phyloP scores from a whole-genome alignment of 1,284 basidiomycete genomes.

The Farysia itapuensis region DNA sequence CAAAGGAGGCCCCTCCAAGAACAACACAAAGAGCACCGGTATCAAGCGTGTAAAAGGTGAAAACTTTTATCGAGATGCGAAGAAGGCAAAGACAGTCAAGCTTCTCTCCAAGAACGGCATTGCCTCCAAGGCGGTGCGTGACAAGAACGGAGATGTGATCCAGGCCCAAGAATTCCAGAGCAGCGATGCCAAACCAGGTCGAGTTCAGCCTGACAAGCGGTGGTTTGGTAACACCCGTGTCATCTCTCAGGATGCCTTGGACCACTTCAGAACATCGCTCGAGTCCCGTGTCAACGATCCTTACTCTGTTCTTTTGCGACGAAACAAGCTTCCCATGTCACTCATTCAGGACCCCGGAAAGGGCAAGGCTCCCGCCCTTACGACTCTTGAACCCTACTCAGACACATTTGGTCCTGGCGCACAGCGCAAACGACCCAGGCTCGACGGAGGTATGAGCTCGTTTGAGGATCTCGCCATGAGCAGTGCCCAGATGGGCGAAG shows the following conservation, averaged over 20 bases:
- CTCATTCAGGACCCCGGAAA: conserved; percentile 53
- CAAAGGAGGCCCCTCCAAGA: conserved; percentile 44
- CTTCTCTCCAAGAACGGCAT: conserved; percentile 53
- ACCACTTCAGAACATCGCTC: conserved; percentile 62
- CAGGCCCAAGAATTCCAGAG: conserved; percentile 56
- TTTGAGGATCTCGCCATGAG: conserved; percentile 55
- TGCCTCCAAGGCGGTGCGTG: conserved; percentile 56
- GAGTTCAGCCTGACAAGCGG: conserved; percentile 58
- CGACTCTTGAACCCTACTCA: conserved; percentile 52
- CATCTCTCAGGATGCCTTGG: conserved; percentile 67
- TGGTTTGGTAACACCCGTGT: conserved; percentile 83
- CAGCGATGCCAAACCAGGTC: conserved; percentile 56
- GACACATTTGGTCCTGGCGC: conserved; percentile 57
- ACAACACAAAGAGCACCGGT: conserved; percentile 41
- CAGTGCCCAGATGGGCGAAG: conserved; percentile 36
- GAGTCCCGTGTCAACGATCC: conserved; percentile 54
- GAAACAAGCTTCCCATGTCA: conserved; percentile 59
- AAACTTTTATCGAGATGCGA: conserved; percentile 60
- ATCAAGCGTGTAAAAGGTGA: conserved; percentile 51
- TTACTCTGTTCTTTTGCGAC: conserved; percentile 53
- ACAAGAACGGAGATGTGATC: conserved; percentile 55
- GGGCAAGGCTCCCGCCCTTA: conserved; percentile 52
- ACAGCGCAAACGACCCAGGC: conserved; percentile 56
- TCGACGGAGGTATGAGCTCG: conserved; percentile 50
- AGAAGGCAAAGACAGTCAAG: conserved; percentile 57